Percentiles rank a stretch among this genome's conserved stretches.
Conservation (phyloP, 2,329 filamentous ascomycete species). For the Fusarium sacchari region DNA sequence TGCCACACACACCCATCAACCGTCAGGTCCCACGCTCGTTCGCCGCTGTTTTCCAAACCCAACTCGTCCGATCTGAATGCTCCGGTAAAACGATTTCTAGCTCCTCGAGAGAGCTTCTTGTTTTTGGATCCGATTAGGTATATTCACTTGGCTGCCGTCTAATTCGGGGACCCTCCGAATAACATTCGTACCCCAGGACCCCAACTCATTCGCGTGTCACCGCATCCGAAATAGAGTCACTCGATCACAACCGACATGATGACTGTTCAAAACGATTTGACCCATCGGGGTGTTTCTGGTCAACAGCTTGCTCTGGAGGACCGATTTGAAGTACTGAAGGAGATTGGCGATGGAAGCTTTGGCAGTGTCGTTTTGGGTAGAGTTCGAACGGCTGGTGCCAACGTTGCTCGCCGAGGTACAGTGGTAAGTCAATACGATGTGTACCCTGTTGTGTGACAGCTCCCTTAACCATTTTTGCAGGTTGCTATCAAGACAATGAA, state of each 20-base stretch:
- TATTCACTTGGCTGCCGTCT: conserved; percentile 33
- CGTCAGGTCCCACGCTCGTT: conserved; percentile 19
- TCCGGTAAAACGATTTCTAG: conserved; percentile 46
- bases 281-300: conserved; percentile 72
- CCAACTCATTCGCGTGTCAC: conserved; percentile 30
- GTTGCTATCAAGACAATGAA: conserved; percentile 99
- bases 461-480: conserved; percentile 57
- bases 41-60: conserved; percentile 20
- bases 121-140: conserved; percentile 41
- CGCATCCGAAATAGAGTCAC: conserved; percentile 31
- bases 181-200: conserved; percentile 34
- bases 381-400: conserved; percentile 89
- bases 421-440: conserved; percentile 71
- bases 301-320: conserved; percentile 81
- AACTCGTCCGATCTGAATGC: conserved; percentile 48
- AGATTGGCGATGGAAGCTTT: conserved; percentile 98
- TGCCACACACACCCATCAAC: conserved; percentile 8
- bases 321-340: conserved; percentile 95
- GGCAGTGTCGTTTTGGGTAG: conserved; percentile 93
- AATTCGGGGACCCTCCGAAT: conserved; percentile 28
- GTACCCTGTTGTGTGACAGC: conserved; percentile 20
- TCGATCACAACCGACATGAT: conserved; percentile 60
- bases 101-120: conserved; percentile 51
- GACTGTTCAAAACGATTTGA: conserved; percentile 79
- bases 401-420: conserved; percentile 87